phyloP scores from a whole-genome alignment of 2,329 filamentous ascomycete species.

The Aspergillus fumigatiaffinis region DNA sequence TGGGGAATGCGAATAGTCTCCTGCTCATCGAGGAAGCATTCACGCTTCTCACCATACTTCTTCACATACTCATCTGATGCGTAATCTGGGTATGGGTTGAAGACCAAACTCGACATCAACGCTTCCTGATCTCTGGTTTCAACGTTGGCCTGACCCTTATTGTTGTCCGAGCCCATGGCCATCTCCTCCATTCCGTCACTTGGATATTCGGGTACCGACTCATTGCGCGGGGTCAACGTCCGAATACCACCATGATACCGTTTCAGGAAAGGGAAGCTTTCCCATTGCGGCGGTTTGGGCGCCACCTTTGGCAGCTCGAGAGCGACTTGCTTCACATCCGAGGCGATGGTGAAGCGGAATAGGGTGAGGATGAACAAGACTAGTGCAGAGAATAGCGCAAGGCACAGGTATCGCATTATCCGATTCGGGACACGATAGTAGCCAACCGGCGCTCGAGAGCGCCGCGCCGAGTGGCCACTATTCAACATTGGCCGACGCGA shows the following conservation, averaged over 20 bases:
- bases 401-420: slow-evolving; percentile 73
- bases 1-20: slow-evolving; percentile 62
- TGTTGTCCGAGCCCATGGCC: slow-evolving; percentile 39
- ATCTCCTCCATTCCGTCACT: slow-evolving; percentile 56
- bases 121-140: slow-evolving; percentile 26
- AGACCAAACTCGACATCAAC: slow-evolving; percentile 50
- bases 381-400: slow-evolving; percentile 65
- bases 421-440: slow-evolving; percentile 66
- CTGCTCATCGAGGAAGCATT: slow-evolving; percentile 74
- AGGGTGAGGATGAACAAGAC: slow-evolving; percentile 74
- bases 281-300: slow-evolving; percentile 69
- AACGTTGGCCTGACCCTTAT: slow-evolving; percentile 23
- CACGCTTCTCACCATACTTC: slow-evolving; percentile 58
- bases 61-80: slow-evolving; percentile 53
- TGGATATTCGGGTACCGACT: slow-evolving; percentile 81
- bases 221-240: slow-evolving; percentile 59
- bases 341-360: slow-evolving; percentile 64
- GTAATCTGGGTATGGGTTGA: slow-evolving; percentile 67
- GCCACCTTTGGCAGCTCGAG: slow-evolving; percentile 54
- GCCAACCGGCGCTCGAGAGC: slow-evolving; percentile 27
- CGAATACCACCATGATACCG: slow-evolving; percentile 87
- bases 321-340: slow-evolving; percentile 24
- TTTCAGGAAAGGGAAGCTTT: slow-evolving; percentile 77
- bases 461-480: slow-evolving; percentile 29
- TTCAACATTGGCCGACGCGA: slow-evolving; percentile 49